These are phyloP conservation scores for Dioscorea cayenensis DNA, from an alignment of 116 monocot genomes.

Conservation along the genomic window DNA sequence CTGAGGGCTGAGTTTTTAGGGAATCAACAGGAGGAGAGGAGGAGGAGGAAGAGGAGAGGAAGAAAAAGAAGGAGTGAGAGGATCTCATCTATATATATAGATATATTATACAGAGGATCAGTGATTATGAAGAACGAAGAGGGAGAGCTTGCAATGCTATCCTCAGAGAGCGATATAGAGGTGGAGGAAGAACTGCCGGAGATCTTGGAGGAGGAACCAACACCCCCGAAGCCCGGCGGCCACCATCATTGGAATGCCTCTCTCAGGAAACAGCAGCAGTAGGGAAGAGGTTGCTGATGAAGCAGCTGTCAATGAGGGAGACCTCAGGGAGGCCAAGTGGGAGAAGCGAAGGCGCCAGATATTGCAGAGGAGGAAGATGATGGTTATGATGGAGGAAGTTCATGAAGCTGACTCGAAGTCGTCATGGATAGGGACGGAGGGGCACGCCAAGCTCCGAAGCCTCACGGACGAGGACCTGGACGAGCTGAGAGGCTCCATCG, in stretches of 20 bases:
- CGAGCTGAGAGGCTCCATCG: conserved; percentile 67
- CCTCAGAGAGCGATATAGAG: conserved; percentile 1
- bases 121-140: not conserved
- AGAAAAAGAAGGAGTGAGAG: not conserved
- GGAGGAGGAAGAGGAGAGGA: not conserved
- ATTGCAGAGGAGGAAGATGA: conserved; percentile 9
- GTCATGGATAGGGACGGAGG: not conserved
- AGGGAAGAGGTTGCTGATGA: conserved; percentile 23
- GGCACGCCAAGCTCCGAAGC: conserved; percentile 16
- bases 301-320: conserved; percentile 72
- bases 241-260: not conserved
- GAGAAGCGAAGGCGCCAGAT: conserved; percentile 44
- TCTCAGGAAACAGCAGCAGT: not conserved
- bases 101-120: too few relatives aligned
- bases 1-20: not conserved
- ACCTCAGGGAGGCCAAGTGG: conserved; percentile 64
- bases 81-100: too few relatives aligned
- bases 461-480: conserved; percentile 69
- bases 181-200: not conserved
- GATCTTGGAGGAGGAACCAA: not conserved
- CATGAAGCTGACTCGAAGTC: not conserved
- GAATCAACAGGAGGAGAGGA: not conserved
- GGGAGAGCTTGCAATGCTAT: not conserved
- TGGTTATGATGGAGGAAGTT: not conserved
- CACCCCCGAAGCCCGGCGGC: not conserved